Evolutionary conservation across 306 rosid genomes (phyloP), one percentile per base, ranked within the genome.

Genomic region (Casuarina glauca): DNA sequence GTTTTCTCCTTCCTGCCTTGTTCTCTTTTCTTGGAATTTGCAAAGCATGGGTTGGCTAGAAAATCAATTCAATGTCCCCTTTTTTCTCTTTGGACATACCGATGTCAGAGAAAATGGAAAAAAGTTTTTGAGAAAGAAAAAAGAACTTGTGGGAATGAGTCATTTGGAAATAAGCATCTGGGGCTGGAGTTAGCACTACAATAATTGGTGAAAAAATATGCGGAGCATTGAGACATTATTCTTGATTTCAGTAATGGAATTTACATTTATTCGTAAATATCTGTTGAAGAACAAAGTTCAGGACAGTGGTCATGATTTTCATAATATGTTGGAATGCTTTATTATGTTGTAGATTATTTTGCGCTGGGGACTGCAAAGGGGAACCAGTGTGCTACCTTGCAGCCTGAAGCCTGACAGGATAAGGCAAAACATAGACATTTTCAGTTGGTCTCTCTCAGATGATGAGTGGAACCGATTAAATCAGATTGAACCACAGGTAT

Each of bases 311-410:
- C 8, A 4, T 54, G 67, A 48, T 68, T 53, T 72, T 67, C 11
- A 60, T 68, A 36, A 41, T 16, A 15, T 45, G 41, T 70, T 38
- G 42, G 46, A 11, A 3, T 72, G 74, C 55, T 72, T 64, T 60
- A 2, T 51, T 78, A 57, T 35, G 55, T 68, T 51, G 53, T 72
- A 85, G 83, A 70, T 81, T 16, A 73, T 85, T 70, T 68, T 85
- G 48, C 74, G 86, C 1, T 81, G 88, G 88, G 88, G 88, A 42
- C 60, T 85, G 69, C 88, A 81, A 74, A 81, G 86, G 75, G 88
- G 79, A 85, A 85, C 88, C 70, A 81, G 86, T 13, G 86, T 78
- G 66, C 81, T 85, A 11, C 88, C 88, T 2, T 78, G 88, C 36
- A 81, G 88, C 62, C 66, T 85, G 73, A 85, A 78, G 41, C 76